phyloP scores from a whole-genome alignment of 305 asterid species.

The Fraxinus greggii region DNA sequence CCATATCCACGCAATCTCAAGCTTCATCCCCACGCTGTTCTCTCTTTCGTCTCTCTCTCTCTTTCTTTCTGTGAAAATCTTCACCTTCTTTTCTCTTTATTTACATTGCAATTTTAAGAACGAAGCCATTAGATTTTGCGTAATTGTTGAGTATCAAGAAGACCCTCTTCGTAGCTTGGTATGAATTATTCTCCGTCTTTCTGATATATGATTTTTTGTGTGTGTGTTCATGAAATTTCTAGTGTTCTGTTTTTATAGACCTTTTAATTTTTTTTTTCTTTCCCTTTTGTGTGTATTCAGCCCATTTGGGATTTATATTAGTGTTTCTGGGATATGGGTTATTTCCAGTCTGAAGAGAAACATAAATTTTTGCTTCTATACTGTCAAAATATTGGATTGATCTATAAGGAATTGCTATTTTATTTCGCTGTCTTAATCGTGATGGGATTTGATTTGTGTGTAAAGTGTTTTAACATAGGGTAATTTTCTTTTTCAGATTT shows the following conservation, averaged over 20 bases:
- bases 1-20: slow-evolving; percentile 1
- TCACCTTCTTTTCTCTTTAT: neutral
- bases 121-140: neutral
- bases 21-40: neutral
- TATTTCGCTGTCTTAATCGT: neutral
- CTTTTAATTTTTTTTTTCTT: neutral
- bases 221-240: neutral
- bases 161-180: slow-evolving; percentile 22
- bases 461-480: neutral
- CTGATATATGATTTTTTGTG: neutral
- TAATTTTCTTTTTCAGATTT: neutral
- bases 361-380: neutral
- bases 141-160: neutral
- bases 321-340: neutral
- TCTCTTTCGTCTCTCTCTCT: neutral
- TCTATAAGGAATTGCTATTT: neutral
- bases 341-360: neutral
- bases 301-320: neutral
- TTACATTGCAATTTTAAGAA: neutral
- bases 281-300: neutral
- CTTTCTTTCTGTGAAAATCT: neutral
- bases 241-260: neutral
- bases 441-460: neutral
- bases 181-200: slow-evolving; percentile 2
- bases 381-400: neutral